Base-by-base conservation (phyloP, 2,329 filamentous ascomycete genomes). In the Zasmidium angulare region DNA sequence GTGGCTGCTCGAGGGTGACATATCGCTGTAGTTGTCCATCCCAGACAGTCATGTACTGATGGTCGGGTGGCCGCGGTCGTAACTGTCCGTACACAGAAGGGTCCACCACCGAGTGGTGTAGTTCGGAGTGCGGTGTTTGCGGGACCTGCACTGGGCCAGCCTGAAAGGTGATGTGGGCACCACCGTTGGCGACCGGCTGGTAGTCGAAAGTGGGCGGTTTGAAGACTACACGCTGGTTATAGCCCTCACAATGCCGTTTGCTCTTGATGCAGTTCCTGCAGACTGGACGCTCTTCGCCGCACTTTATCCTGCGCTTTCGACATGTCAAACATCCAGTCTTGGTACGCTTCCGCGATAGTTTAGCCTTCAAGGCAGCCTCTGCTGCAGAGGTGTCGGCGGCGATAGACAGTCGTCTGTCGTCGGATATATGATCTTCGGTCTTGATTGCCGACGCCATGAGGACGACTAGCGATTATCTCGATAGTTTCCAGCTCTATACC, bases 321-420 rank as follows among this genome's bases (percentile, higher is more conserved):
- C 95, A 99, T 59, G 95, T 97, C 61, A 96, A 77, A 73, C 93
- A 97, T 14, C 93, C 93, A 1, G 93, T 96, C 78, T 97, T 97
- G 53, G 93, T 96, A 69, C 93, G 82, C 74, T 88, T 91, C 21
- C 74, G 67, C 11, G 68, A 69, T 24, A 72, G 57, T 53, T 66
- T 70, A 26, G 69, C 69, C 49, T 68, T 69, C 58, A 71, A 58
- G 20, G 66, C 62, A 14, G 68, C 68, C 43, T 71, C 68, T 11
- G 69, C 68, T 46, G 64, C 64, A 26, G 65, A 62, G 9, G 68
- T 71, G 59, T 69, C 69, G n/a, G 58, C 56, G 22, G 55, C 46
- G 26, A 19, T 26, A 12, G 48, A 24, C 49, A 47, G 47, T 53
- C 50, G 26, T 46, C 17, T 31, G 29, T 57, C 53, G 20, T 50